Evolutionary conservation across 306 rosid genomes (phyloP).

Genomic region (Quercus gilva): DNA sequence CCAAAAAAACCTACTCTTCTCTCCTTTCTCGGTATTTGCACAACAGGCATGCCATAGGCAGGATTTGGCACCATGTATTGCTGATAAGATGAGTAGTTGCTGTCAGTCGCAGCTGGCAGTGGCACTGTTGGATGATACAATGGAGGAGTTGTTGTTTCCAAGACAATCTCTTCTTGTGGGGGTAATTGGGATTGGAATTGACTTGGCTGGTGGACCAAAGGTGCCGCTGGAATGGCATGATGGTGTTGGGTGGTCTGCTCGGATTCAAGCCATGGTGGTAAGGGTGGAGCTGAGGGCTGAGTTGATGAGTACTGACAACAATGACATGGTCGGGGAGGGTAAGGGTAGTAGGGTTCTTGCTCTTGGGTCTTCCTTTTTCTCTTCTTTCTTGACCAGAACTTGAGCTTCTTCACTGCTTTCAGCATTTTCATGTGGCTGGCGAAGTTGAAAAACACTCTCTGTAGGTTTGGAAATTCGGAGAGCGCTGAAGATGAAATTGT

Average conservation of each 20-base stretch:
- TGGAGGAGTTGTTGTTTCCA: background rate
- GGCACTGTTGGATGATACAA: background rate
- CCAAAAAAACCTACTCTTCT: conserved; percentile 31
- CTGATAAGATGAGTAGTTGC: conserved; percentile 32
- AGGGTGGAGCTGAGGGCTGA: conserved; percentile 72
- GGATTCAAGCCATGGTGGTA: conserved; percentile 59
- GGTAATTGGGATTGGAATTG: conserved; percentile 11
- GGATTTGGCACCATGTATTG: conserved; percentile 45
- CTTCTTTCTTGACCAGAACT: conserved; percentile 57
- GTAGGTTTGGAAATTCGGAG: background rate
- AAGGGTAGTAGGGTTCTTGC: conserved; percentile 18
- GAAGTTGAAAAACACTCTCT: background rate
- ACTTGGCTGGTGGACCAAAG: conserved; percentile 15
- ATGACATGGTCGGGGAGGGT: conserved; percentile 17
- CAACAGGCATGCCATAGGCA: conserved; percentile 50
- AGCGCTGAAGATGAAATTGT: background rate
- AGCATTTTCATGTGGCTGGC: conserved; percentile 34
- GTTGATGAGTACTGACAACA: conserved; percentile 13
- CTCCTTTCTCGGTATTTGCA: conserved; percentile 10
- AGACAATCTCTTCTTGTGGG: background rate
- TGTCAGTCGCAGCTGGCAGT: too few species aligned
- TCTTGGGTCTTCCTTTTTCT: conserved; percentile 31
- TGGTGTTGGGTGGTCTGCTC: conserved; percentile 9
- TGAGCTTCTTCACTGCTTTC: conserved; percentile 61
- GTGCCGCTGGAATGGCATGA: conserved; percentile 27